phyloP scores from a whole-genome alignment of 129 eudicot species.

The Kitagawia praeruptora region DNA sequence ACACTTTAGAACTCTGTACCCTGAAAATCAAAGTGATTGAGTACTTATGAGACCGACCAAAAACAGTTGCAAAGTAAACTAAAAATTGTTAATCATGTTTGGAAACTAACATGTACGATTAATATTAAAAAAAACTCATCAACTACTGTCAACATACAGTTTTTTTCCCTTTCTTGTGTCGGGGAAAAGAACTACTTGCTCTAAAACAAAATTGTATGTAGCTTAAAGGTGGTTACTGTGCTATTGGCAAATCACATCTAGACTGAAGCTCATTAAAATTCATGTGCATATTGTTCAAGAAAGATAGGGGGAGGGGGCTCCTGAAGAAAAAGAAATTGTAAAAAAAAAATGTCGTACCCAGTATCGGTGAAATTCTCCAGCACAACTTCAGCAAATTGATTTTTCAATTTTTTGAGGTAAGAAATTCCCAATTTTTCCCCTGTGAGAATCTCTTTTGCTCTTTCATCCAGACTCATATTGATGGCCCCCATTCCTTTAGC shows the following conservation, averaged over 20 bases:
- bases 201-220: not conserved
- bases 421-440: not conserved
- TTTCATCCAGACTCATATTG: not conserved
- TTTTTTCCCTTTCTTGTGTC: too few species aligned
- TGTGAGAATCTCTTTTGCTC: not conserved
- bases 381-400: not conserved
- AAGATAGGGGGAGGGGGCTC: not conserved
- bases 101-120: not conserved
- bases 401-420: not conserved
- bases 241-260: not conserved
- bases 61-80: too few species aligned
- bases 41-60: too few species aligned
- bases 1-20: too few species aligned
- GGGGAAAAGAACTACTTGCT: not conserved
- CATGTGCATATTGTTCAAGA: not conserved
- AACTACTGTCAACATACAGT: not conserved
- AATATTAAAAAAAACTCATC: not conserved
- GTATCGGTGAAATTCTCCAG: not conserved
- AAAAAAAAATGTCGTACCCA: not conserved
- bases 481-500: not conserved
- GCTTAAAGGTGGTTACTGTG: not conserved
- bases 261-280: not conserved
- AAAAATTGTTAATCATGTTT: not conserved
- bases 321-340: too few species aligned
- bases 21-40: too few species aligned